Evolutionary conservation across 2,329 filamentous ascomycete genomes (phyloP).

Genomic region (Monosporascus sp.): DNA sequence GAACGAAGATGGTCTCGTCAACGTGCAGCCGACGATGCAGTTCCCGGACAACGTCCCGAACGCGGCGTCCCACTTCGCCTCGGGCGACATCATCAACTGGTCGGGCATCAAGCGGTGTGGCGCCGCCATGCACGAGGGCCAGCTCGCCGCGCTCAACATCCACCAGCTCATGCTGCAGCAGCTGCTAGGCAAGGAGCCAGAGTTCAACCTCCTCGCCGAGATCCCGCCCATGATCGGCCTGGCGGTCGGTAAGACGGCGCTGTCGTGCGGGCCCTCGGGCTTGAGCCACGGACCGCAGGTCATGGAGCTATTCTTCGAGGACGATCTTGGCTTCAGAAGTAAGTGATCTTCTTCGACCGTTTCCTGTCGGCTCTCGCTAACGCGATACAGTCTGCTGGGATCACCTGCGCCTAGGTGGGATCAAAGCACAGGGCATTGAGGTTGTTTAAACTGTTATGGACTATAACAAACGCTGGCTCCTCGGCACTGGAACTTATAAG

Average conservation of each 20-base stretch:
- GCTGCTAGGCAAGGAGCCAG: conserved; percentile 32
- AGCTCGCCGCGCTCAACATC: conserved; percentile 60
- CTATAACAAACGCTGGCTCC: neutral
- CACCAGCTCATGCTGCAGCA: conserved; percentile 54
- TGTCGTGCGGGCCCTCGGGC: conserved; percentile 57
- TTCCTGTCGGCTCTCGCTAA: conserved; percentile 2
- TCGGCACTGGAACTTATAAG: no score
- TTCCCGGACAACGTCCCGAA: conserved; percentile 48
- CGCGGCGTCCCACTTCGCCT: conserved; percentile 56
- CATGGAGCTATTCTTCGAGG: conserved; percentile 57
- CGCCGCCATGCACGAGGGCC: conserved; percentile 68
- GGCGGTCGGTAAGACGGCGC: conserved; percentile 63
- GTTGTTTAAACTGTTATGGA: conserved; percentile 4
- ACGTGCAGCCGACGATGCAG: conserved; percentile 50
- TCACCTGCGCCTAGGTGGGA: conserved; percentile 23
- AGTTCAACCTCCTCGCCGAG: conserved; percentile 44
- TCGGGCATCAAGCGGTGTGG: conserved; percentile 76
- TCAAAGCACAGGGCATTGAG: conserved; percentile 11
- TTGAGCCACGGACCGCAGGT: conserved; percentile 57
- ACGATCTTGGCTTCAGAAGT: conserved; percentile 62
- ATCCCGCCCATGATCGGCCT: conserved; percentile 64
- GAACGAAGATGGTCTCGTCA: conserved; percentile 61
- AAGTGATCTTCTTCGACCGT: conserved; percentile 28
- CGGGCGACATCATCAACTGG: conserved; percentile 67
- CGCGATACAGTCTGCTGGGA: conserved; percentile 23